Evolutionary conservation across 1,139 yeast genomes (phyloP), one percentile per base, ranked within the genome.

Genomic region (Suhomyces taliae): DNA sequence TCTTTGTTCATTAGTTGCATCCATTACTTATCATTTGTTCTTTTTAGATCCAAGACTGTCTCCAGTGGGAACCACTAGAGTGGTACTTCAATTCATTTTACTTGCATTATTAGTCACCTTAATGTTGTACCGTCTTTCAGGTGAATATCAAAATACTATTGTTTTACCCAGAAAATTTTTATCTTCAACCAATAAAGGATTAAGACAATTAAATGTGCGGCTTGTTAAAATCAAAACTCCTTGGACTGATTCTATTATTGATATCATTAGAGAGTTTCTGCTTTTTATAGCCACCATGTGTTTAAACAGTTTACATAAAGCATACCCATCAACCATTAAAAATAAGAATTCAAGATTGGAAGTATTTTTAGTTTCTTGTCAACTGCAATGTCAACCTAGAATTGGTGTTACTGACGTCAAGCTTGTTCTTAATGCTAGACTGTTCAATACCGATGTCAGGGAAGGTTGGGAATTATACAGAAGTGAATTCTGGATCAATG

Each of bases 401-500:
- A 61, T 70, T 14, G 79, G 80, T 0, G 68, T 75, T 12, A 69
- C 72, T 33, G 79, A 75, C 51, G 82, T 87, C 12, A 90, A 90
- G 62, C 65, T 93, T 11, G 87, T 89, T 3, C 71, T 93, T 47
- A 86, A 87, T 50, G 87, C 97, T 1, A 74, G 97, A 45, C 85
- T 85, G 1, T 93, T 91, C 65, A 82, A 82, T 51, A 83, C 93
- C 0, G 95, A 88, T 47, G 82, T 88, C 4, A 76, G 97, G 54
- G 97, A 91, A 62, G 95, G 91, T 10, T 93, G 99, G 99, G 99
- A 93, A 59, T 67, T 90, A 40, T 93, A 91, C 60, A 71, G 99
- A 49, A 89, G 89, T 58, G 97, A 91, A 62, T 93, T 90, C 61
- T 93, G 98, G 97, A 82, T 83, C 32, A 78, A 87, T 56, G 97